Conservation (phyloP, 2,329 filamentous ascomycete genomes). For the Claviceps paspali region DNA sequence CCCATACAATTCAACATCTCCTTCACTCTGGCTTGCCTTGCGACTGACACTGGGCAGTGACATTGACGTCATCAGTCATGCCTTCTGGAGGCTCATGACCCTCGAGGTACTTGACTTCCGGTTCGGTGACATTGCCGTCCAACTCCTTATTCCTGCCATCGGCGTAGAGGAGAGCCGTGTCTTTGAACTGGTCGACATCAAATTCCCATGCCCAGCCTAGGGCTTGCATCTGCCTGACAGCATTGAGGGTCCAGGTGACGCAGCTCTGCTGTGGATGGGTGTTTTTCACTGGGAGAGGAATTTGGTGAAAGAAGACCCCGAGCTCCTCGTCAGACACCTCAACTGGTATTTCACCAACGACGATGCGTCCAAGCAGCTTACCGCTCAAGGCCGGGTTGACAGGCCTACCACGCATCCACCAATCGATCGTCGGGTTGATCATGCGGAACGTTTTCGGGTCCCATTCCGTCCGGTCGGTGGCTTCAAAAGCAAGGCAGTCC, state of each 20-base stretch:
- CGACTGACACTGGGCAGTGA: no score
- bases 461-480: slow-evolving; percentile 16
- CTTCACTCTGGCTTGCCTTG: no score
- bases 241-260: slow-evolving; percentile 17
- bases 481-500: slow-evolving; percentile 12
- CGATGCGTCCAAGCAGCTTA: slow-evolving; percentile 15
- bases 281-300: slow-evolving; percentile 17
- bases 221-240: slow-evolving; percentile 12
- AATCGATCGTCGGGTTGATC: slow-evolving; percentile 18
- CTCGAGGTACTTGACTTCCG: slow-evolving; percentile 2
- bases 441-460: slow-evolving; percentile 16
- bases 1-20: no score
- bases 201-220: slow-evolving; percentile 13
- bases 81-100: no score
- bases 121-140: no score
- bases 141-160: slow-evolving; percentile 16
- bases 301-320: slow-evolving; percentile 8
- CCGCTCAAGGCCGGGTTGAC: slow-evolving; percentile 7
- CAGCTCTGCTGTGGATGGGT: slow-evolving; percentile 19
- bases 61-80: no score
- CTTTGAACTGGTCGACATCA: slow-evolving; percentile 12
- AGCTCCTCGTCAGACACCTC: slow-evolving; percentile 9
- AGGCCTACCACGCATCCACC: slow-evolving; percentile 13
- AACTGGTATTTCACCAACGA: slow-evolving; percentile 13
- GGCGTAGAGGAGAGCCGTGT: slow-evolving; percentile 14